Base-by-base conservation (phyloP, 306 rosid genomes). In the Rosa chinensis region DNA sequence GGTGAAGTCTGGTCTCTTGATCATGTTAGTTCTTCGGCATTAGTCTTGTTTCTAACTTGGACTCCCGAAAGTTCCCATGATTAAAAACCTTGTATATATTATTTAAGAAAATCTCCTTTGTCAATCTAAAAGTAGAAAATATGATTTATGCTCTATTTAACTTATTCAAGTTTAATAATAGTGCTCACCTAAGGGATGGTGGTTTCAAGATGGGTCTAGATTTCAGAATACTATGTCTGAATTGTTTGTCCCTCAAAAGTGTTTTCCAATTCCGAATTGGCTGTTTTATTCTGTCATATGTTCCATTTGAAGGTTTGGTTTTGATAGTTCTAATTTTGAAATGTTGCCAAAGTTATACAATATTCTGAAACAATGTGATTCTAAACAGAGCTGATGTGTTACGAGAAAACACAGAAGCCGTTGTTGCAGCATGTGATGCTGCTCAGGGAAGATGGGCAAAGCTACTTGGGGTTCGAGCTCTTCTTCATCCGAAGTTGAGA, bases 361-460 rank as follows among this genome's bases (percentile, higher is more conserved):
- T 78, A 86, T 88, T 82, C 93, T 92, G 84, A 88, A 81, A 81
- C 77, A 82, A 81, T 91, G 83, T 81, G 87, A 83, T 90, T 84
- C 88, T 88, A 84, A 85, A 85, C 98, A 96, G 99, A 87, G 94
- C 98, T 82, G 99, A 96, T 84, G 98, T 93, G 82, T 84, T 91
- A 94, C 94, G 99, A 84, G 99, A 96, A 90, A 96, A 96, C 87
- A 92, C 99, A 86, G 99, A 93, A 96, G 99, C 99, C 69, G 96
- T 96, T 84, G 92, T 96, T 89, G 99, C 99, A 76, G 99, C 99
- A 66, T 96, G 98, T 80, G 99, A 96, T 90, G 97, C 97, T 86
- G 98, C 99, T 80, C 99, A 96, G 82, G 99, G 99, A 85, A 90
- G 99, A 89, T 96, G 99, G 99, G 99, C 99, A 2, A 96, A 96